These are phyloP conservation scores for Rhizophora apiculata DNA, from an alignment of 345 rosid genomes.

Conservation along the genomic window DNA sequence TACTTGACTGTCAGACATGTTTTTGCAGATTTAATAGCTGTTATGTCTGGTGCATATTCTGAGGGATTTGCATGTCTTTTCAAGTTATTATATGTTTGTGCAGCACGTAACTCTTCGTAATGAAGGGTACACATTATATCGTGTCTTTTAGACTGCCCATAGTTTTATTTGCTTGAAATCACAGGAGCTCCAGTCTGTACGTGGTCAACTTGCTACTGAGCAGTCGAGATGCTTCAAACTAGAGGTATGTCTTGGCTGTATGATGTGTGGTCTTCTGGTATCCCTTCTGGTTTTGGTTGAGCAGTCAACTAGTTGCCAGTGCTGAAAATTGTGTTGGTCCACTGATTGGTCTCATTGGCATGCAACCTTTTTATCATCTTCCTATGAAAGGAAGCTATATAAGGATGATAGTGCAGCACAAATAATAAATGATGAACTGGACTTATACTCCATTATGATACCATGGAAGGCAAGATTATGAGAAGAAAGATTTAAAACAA, in stretches of 20 bases:
- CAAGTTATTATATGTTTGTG: too few species aligned
- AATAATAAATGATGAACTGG: too few species aligned
- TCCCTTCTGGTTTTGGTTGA: too few species aligned
- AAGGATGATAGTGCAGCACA: too few species aligned
- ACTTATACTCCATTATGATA: too few species aligned
- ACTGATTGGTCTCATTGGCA: neutral
- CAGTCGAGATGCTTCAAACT: slow-evolving; percentile 97
- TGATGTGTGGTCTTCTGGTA: neutral
- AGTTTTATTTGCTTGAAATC: slow-evolving; percentile 1
- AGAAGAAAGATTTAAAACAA: too few species aligned
- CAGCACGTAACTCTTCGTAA: too few species aligned
- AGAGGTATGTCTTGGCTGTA: slow-evolving; percentile 51
- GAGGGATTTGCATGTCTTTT: too few species aligned
- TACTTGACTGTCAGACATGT: neutral
- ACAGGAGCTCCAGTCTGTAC: slow-evolving; percentile 94
- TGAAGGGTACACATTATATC: too few species aligned
- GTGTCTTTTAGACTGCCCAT: neutral
- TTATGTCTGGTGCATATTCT: neutral
- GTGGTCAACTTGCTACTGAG: slow-evolving; percentile 93
- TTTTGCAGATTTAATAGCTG: neutral
- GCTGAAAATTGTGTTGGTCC: neutral
- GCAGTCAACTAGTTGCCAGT: too few species aligned
- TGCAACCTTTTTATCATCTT: neutral
- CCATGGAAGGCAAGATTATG: too few species aligned
- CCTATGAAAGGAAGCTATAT: too few species aligned